phyloP scores from a whole-genome alignment of 176 grass and related monocot genomes.

The Paspalum notatum region DNA sequence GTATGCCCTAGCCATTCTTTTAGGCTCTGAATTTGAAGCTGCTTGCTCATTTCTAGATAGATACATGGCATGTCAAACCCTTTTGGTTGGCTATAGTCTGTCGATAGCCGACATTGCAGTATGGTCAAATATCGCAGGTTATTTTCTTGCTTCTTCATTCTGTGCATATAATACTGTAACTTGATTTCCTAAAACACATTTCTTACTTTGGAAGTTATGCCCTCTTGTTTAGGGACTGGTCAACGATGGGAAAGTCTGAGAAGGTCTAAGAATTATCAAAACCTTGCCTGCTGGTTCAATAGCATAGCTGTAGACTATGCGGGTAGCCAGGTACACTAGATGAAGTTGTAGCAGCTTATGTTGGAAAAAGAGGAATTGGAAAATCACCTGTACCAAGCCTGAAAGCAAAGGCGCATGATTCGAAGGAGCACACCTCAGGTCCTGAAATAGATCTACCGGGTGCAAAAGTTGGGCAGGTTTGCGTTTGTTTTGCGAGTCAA shows the following conservation, averaged over 20 bases:
- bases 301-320: conserved; percentile 55
- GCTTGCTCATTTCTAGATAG: conserved; percentile 67
- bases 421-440: conserved; percentile 47
- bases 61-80: conserved; percentile 58
- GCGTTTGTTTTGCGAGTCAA: conserved; percentile 88
- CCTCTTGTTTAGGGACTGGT: conserved; percentile 58
- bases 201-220: conserved; percentile 16
- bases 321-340: conserved; percentile 46
- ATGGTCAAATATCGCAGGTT: conserved; percentile 85
- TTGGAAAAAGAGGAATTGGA: conserved; percentile 83
- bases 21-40: conserved; percentile 76
- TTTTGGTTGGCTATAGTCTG: conserved; percentile 72
- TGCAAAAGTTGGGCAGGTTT: conserved; percentile 84
- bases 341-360: conserved; percentile 71
- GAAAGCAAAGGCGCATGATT: conserved; percentile 52
- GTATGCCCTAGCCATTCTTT: conserved; percentile 58
- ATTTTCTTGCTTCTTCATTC: conserved; percentile 21
- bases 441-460: conserved; percentile 87
- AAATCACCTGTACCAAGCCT: conserved; percentile 76
- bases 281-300: conserved; percentile 83
- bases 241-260: conserved; percentile 95
- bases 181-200: not conserved
- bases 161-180: not conserved
- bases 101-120: conserved; percentile 75
- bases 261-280: conserved; percentile 83